phyloP scores from a whole-genome alignment of 305 asterid species.

The Fraxinus ornus region DNA sequence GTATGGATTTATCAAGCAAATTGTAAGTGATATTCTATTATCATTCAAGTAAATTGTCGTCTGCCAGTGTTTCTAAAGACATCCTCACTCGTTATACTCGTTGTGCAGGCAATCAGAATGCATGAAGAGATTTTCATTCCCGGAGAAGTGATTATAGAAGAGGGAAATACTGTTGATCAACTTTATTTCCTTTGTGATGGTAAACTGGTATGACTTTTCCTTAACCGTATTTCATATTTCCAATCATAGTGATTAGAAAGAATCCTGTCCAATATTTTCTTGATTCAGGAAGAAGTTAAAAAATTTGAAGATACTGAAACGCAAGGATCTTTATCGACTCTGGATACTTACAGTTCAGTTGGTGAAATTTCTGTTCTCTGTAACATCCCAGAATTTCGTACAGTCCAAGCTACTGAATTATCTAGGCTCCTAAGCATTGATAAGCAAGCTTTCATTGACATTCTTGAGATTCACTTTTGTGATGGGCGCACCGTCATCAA shows the following conservation, averaged over 20 bases:
- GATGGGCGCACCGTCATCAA: constrained; percentile 55
- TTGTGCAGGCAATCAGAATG: constrained; percentile 45
- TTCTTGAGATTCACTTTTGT: constrained; percentile 41
- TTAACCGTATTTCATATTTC: neutral
- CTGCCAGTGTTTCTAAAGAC: neutral
- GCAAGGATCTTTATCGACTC: constrained; percentile 28
- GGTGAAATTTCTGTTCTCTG: constrained; percentile 64
- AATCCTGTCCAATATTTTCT: neutral
- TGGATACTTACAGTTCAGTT: constrained; percentile 39
- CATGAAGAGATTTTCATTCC: constrained; percentile 76
- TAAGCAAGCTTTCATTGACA: constrained; percentile 44
- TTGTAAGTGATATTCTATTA: constrained; percentile 40
- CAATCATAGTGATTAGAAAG: neutral
- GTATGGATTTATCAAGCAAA: constrained; percentile 50
- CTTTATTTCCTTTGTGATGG: constrained; percentile 61
- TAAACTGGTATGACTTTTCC: constrained; percentile 45
- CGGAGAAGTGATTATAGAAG: constrained; percentile 62
- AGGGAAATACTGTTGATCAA: constrained; percentile 52
- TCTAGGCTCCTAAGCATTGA: constrained; percentile 57
- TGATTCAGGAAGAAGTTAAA: constrained; percentile 41
- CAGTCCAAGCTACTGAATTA: constrained; percentile 49
- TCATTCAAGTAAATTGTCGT: neutral
- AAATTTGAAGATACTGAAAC: constrained; percentile 34
- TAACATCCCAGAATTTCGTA: constrained; percentile 46
- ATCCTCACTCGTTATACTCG: neutral